These are phyloP conservation scores for Ogataea philodendri DNA, from an alignment of 805 yeast genomes.

Conservation along the genomic window DNA sequence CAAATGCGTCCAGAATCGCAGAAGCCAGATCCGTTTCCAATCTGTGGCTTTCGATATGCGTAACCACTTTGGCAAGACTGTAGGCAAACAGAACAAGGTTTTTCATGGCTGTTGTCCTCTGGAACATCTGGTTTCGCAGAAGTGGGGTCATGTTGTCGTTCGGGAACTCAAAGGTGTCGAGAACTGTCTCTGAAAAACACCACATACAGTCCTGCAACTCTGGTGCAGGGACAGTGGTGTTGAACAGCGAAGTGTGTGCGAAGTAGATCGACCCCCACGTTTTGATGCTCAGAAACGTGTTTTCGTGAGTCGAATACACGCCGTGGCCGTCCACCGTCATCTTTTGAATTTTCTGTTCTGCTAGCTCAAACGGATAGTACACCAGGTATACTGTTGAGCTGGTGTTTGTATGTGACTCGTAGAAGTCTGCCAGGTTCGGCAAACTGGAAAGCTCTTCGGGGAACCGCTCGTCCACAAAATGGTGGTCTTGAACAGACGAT, in stretches of 20 bases:
- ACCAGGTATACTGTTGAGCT: constrained; percentile 16
- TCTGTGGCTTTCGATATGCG: constrained; percentile 1
- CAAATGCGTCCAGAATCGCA: constrained; percentile 15
- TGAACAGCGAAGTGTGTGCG: constrained; percentile 17
- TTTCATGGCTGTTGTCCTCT: constrained; percentile 23
- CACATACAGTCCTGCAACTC: constrained; percentile 25
- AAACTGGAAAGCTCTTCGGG: constrained; percentile 27
- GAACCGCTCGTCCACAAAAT: constrained; percentile 19
- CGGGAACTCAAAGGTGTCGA: constrained; percentile 22
- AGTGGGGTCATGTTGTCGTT: constrained; percentile 25
- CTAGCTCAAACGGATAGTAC: constrained; percentile 28
- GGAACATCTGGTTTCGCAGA: constrained; percentile 23
- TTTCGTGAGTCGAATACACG: constrained; percentile 21
- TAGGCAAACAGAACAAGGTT: constrained; percentile 24
- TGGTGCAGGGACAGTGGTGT: constrained; percentile 1
- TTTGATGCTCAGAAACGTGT: constrained; percentile 19
- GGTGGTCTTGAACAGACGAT: neutral
- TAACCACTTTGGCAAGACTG: constrained; percentile 15
- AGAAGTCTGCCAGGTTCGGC: constrained; percentile 23
- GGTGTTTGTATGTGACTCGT: constrained; percentile 8
- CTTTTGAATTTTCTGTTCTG: constrained; percentile 18
- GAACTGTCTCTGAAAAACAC: constrained; percentile 25
- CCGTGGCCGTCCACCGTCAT: constrained; percentile 17
- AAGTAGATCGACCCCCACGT: constrained; percentile 32
- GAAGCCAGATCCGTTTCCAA: constrained; percentile 13